Evolutionary conservation across 768 basidiomycete genomes (phyloP).

Genomic region (Mycena albidolilacea): DNA sequence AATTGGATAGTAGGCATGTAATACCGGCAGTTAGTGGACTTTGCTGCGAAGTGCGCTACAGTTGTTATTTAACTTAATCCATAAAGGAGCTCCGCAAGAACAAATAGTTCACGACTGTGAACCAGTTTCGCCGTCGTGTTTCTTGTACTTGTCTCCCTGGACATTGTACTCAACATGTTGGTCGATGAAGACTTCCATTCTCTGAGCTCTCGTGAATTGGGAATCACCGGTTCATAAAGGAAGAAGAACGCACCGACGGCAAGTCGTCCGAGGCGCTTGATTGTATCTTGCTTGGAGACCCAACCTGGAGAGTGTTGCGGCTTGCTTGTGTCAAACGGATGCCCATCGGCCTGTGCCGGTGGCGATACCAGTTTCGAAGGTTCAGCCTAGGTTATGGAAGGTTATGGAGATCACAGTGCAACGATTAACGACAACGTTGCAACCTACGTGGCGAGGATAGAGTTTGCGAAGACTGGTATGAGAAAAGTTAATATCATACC

Average conservation of each 20-base stretch:
- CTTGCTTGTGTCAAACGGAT: constrained; percentile 8
- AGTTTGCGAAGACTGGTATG: constrained; percentile 26
- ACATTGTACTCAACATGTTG: constrained; percentile 30
- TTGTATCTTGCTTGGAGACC: background rate
- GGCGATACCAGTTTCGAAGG: constrained; percentile 32
- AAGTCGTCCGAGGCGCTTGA: background rate
- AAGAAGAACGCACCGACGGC: background rate
- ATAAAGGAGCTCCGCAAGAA: too few species aligned
- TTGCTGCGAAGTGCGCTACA: too few species aligned
- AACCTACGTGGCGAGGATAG: constrained; percentile 27
- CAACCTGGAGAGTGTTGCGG: background rate
- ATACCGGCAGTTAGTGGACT: too few species aligned
- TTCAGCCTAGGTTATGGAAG: constrained; percentile 10
- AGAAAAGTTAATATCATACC: background rate
- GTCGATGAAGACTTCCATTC: constrained; percentile 30
- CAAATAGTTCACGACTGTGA: too few species aligned
- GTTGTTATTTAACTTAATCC: too few species aligned
- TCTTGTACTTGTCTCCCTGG: too few species aligned
- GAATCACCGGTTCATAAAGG: background rate
- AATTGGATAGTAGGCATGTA: too few species aligned
- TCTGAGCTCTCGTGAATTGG: background rate
- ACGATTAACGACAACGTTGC: background rate
- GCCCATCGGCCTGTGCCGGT: constrained; percentile 15
- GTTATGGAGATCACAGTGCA: background rate
- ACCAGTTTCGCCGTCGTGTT: too few species aligned